Evolutionary conservation across 768 basidiomycete species (phyloP).

Genomic region (Mycena epipterygia): DNA sequence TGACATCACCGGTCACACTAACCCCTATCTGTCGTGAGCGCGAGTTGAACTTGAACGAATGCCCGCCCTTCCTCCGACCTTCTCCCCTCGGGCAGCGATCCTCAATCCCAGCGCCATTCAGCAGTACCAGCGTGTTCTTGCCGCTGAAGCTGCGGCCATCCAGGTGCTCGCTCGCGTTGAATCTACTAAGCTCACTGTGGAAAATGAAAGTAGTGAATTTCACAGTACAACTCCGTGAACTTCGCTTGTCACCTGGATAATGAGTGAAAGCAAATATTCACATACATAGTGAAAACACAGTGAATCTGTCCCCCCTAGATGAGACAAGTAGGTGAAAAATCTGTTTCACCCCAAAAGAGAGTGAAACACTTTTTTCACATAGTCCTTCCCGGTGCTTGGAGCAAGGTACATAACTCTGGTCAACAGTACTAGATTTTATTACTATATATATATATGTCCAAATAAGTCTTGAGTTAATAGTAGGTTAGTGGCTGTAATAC

Average conservation of each 20-base stretch:
- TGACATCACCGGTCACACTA: too few relatives aligned
- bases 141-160: too few relatives aligned
- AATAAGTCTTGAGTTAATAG: not conserved
- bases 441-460: not conserved
- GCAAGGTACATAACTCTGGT: constrained; percentile 1
- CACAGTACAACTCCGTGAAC: not conserved
- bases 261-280: constrained; percentile 2
- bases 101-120: too few relatives aligned
- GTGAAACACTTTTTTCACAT: not conserved
- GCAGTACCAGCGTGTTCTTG: too few relatives aligned
- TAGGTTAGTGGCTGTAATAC: too few relatives aligned
- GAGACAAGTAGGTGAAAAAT: not conserved
- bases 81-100: too few relatives aligned
- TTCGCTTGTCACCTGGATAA: constrained; percentile 8
- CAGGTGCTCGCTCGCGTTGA: too few relatives aligned
- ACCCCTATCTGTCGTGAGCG: too few relatives aligned
- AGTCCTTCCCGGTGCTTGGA: not conserved
- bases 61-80: too few relatives aligned
- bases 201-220: constrained; percentile 2
- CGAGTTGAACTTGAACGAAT: too few relatives aligned
- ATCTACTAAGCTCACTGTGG: not conserved
- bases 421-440: not conserved
- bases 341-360: constrained; percentile 2
- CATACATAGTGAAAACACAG: not conserved
- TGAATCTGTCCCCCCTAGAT: not conserved